Conservation (phyloP, 352 stramenopile genomes). For the Peronospora tabacina region DNA sequence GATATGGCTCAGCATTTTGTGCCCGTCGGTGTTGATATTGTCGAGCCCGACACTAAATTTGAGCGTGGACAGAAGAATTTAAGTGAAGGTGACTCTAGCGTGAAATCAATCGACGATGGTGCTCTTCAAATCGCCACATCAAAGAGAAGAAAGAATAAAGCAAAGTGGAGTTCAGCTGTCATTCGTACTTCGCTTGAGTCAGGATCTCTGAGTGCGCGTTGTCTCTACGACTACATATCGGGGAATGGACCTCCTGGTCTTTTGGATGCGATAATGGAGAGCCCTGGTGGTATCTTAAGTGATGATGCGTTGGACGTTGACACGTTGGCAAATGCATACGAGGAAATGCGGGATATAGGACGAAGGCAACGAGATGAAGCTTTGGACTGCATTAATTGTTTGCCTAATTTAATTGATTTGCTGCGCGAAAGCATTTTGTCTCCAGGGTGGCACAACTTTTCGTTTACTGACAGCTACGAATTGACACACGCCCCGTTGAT, state of each 20-base stretch:
- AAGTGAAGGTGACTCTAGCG: slow-evolving; percentile 18
- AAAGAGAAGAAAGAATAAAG: slow-evolving; percentile 54
- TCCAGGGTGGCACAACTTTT: slow-evolving; percentile 47
- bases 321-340: slow-evolving; percentile 51
- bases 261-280: slow-evolving; percentile 39
- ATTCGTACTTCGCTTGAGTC: slow-evolving; percentile 52
- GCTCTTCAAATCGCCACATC: slow-evolving; percentile 50
- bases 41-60: slow-evolving; percentile 34
- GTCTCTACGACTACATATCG: slow-evolving; percentile 61
- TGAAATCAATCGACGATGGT: slow-evolving; percentile 56
- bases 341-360: slow-evolving; percentile 60
- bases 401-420: slow-evolving; percentile 52
- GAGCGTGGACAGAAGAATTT: slow-evolving; percentile 25
- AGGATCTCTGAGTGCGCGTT: slow-evolving; percentile 54
- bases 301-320: slow-evolving; percentile 44
- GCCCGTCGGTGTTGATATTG: slow-evolving; percentile 50
- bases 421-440: slow-evolving; percentile 62
- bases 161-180: slow-evolving; percentile 50
- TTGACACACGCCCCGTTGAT: slow-evolving; percentile 60
- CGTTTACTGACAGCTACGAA: slow-evolving; percentile 51
- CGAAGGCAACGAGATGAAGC: slow-evolving; percentile 55
- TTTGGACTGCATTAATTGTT: slow-evolving; percentile 56
- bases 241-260: slow-evolving; percentile 47
- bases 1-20: slow-evolving; percentile 77
- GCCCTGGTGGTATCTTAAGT: slow-evolving; percentile 18